Evolutionary conservation across 1,284 basidiomycete genomes (phyloP), one percentile per base, ranked within the genome.

Genomic region (Rhodotorula glutinis): DNA sequence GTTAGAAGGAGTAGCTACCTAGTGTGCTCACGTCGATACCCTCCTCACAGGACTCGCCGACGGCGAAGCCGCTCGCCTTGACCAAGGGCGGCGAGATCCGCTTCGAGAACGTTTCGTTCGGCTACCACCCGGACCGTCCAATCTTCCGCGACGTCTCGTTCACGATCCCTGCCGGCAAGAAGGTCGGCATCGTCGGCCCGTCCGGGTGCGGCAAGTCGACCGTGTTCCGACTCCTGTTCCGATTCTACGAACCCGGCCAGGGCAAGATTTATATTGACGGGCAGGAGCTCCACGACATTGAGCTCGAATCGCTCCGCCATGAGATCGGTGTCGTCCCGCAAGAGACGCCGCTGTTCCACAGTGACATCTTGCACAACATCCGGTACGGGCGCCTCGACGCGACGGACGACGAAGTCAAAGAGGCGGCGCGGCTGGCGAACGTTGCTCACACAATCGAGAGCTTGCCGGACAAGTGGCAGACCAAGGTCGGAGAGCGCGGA

Each of bases 121-220:
- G 85, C 1, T 98, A 98, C 79, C 90, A 95, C 77, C 86, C 89
- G 11, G 86, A 88, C 57, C 88, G 95, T 2, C 91, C 89, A 2
- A 98, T 98, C 77, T 94, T 98, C 83, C 83, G 84, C 57, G 81
- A 92, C 76, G 82, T 96, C 14, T 88, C 87, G n/a, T 96, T 98
- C 80, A 88, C 87, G 23, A 88, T 98, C 57, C 95, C 95, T 0
- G 93, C 92, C 0, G 95, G 96, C 3, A 90, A 91, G 80, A 97
- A 97, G 77, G 89, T 95, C 1, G 95, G 94, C 11, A 89, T 98
- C 61, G 95, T 98, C 44, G 95, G 95, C 0, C 93, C 95, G 0
- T 94, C 91, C 0, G 96, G 95, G 14, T 96, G 92, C 76, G 96
- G 95, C n/a, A 98, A 98, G 81, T 94, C 91, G 25, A 98, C 95